phyloP scores from a whole-genome alignment of 2,329 filamentous ascomycete genomes.

The Microdochium paspali region DNA sequence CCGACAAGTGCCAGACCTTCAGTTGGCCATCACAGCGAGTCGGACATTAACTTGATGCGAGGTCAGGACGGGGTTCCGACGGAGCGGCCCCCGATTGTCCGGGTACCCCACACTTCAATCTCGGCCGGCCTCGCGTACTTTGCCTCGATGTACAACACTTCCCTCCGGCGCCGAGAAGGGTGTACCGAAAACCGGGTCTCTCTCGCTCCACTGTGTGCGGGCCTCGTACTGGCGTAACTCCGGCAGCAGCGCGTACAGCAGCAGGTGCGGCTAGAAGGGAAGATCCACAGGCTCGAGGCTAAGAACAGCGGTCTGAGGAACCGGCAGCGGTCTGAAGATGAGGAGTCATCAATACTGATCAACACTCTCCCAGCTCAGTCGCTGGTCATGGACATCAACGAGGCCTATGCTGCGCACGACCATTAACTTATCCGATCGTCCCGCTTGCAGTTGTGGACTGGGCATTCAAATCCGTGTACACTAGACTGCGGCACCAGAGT shows the following conservation, averaged over 20 bases:
- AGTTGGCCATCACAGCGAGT: not conserved
- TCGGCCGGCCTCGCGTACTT: no score
- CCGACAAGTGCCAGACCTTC: no score
- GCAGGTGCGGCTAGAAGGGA: constrained; percentile 22
- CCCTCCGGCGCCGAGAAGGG: no score
- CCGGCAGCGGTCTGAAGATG: not conserved
- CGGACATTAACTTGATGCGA: no score
- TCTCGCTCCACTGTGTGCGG: constrained; percentile 23
- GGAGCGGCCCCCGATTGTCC: not conserved
- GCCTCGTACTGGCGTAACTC: constrained; percentile 19
- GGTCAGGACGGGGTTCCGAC: no score
- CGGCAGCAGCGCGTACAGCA: constrained; percentile 13
- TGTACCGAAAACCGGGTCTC: no score
- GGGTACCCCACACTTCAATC: not conserved
- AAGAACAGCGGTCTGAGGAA: constrained; percentile 15
- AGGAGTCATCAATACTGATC: not conserved
- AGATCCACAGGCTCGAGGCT: constrained; percentile 20
- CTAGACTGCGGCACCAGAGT: constrained; percentile 11
- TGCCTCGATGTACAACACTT: no score
- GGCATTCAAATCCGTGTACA: constrained; percentile 19
- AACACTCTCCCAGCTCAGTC: constrained; percentile 20
- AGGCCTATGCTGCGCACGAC: constrained; percentile 31
- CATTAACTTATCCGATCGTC: constrained; percentile 32
- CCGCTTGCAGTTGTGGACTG: constrained; percentile 16
- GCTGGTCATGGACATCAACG: constrained; percentile 25